Evolutionary conservation across 2,329 filamentous ascomycete genomes (phyloP).

Genomic region (Neonectria magnoliae): DNA sequence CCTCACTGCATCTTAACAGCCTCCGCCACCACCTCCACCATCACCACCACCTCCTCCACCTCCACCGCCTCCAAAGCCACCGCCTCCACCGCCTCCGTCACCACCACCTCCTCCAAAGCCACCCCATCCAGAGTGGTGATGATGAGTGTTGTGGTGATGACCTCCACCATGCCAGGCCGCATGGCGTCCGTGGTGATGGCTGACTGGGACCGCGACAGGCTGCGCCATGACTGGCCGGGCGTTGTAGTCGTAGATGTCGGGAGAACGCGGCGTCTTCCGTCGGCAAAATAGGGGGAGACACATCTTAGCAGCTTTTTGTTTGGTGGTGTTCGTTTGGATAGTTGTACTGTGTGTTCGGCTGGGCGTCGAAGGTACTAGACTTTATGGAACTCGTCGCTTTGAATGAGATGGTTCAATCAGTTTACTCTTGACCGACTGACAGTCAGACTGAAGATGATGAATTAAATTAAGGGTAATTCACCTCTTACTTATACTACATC

Average conservation of each 20-base stretch:
- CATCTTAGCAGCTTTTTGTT: background rate
- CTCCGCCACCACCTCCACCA: background rate
- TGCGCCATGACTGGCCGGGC: background rate
- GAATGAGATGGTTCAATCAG: background rate
- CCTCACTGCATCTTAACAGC: background rate
- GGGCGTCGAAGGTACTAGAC: background rate
- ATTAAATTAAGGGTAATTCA: background rate
- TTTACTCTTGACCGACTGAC: background rate
- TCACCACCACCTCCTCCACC: background rate
- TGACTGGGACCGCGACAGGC: background rate
- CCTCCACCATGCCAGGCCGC: background rate
- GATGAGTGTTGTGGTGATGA: background rate
- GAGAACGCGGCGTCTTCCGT: background rate
- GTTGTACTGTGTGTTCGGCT: background rate
- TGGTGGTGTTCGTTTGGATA: background rate
- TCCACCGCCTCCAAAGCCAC: background rate
- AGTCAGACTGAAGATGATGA: background rate
- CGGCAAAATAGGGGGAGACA: background rate
- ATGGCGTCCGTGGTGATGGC: background rate
- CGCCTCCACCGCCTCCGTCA: background rate
- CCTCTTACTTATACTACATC: background rate
- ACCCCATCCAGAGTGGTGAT: background rate
- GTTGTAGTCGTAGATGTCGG: background rate
- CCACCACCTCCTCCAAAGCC: background rate
- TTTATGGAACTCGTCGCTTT: background rate